Percentiles rank a stretch among this genome's conserved stretches.
Evolutionary conservation across 2,329 filamentous ascomycete genomes (phyloP).

Genomic region (Fonsecaea nubica): DNA sequence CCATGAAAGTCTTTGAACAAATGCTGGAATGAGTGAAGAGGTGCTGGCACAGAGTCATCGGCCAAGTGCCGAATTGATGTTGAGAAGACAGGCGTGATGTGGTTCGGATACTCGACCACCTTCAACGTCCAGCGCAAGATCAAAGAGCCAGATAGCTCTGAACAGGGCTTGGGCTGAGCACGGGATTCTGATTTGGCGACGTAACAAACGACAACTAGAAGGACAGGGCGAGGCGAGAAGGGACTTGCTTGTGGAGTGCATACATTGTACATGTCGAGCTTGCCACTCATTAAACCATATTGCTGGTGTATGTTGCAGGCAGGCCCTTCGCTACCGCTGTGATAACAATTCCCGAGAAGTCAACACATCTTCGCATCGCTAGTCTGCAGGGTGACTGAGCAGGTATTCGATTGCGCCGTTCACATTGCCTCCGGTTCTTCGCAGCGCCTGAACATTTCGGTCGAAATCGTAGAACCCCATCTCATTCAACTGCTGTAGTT

Average conservation of each 20-base stretch:
- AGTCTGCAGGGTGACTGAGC: constrained; percentile 37
- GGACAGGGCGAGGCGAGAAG: not conserved
- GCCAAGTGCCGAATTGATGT: not conserved
- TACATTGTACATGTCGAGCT: constrained; percentile 18
- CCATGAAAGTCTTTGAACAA: not conserved
- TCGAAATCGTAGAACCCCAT: constrained; percentile 99
- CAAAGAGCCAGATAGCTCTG: not conserved
- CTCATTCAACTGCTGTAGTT: constrained; percentile 91
- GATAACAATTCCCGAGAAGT: constrained; percentile 2
- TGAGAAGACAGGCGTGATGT: not conserved
- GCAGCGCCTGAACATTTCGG: constrained; percentile 83
- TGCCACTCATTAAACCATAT: constrained; percentile 3
- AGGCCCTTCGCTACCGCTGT: not conserved
- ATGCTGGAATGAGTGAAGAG: not conserved
- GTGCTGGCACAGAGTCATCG: not conserved
- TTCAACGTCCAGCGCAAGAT: not conserved
- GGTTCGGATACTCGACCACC: not conserved
- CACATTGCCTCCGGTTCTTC: constrained; percentile 89
- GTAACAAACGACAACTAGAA: not conserved
- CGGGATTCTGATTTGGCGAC: not conserved
- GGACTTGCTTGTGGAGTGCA: constrained; percentile 2
- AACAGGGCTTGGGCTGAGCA: not conserved
- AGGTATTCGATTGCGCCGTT: constrained; percentile 67
- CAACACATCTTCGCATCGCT: not conserved
- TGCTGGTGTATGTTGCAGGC: constrained; percentile 3